Evolutionary conservation across 2,329 filamentous ascomycete genomes (phyloP), one percentile per base, ranked within the genome.

Genomic region (Neopestalotiopsis sp.): DNA sequence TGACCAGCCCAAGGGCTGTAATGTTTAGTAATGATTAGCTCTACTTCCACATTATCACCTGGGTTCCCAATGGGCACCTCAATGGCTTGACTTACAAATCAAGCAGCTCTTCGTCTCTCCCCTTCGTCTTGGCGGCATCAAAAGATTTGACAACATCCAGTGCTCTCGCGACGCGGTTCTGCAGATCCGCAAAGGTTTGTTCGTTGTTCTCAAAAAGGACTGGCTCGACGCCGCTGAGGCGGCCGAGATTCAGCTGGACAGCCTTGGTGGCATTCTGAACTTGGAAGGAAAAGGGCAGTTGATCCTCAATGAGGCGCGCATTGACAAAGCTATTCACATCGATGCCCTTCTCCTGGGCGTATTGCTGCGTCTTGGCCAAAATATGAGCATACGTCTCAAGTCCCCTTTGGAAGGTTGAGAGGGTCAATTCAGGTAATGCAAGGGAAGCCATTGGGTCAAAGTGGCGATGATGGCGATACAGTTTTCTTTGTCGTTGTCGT

Each of bases 1-100:
- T 61, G 73, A 90, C 80, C 73, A 91, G 91, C 76, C 5, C 81
- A 66, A 20, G 72, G 70, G 28, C 65, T 67, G 13, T 53, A 10
- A 38, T 38, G 34, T 20, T 53, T 5, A 24, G 9, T n/a, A 4
- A n/a, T n/a, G n/a, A 20, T 53, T 24, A 53, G 45, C 45, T 38
- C 34, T 20, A 28, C 24, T 28, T 28, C 24, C 24, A 28, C 24
- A 28, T 4, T 28, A 28, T 28, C 24, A 28, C 24, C 24, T 28
- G 24, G 24, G 24, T 28, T 28, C 24, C 24, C 24, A 3, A 28
- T 28, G 24, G 24, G 24, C 24, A 28, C 24, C 24, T 3, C 24
- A 28, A 28, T 28, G 24, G 24, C 24, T 28, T 28, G 45, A 42
- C 65, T 67, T 57, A 67, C 65, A 59, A 61, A 9, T 59, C 53